phyloP scores from a whole-genome alignment of 2,329 filamentous ascomycete species.

The Cladosporium cucumerinum region DNA sequence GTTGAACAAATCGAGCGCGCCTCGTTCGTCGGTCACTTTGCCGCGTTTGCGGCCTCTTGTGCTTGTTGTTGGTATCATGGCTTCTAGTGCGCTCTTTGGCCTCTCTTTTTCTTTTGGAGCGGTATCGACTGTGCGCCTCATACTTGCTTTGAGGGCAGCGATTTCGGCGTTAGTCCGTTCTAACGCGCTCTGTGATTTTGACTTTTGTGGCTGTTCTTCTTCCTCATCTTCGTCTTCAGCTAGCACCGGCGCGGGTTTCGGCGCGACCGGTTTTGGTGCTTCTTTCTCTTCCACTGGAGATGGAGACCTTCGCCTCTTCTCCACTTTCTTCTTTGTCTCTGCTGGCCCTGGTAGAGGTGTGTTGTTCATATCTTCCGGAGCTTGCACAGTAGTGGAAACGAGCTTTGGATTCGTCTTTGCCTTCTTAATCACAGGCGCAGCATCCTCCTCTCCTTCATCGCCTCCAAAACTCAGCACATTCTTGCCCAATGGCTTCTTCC shows the following conservation, averaged over 20 bases:
- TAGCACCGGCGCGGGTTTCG: neutral
- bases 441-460: slow-evolving; percentile 59
- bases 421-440: slow-evolving; percentile 65
- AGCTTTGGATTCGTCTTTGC: slow-evolving; percentile 75
- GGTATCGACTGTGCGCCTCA: slow-evolving; percentile 59
- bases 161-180: slow-evolving; percentile 77
- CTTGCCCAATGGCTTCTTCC: slow-evolving; percentile 71
- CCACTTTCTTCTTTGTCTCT: slow-evolving; percentile 21
- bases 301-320: slow-evolving; percentile 17
- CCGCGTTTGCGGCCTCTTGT: slow-evolving; percentile 68
- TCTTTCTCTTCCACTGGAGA: slow-evolving; percentile 19
- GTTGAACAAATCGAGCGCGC: slow-evolving; percentile 67
- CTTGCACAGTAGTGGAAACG: slow-evolving; percentile 39
- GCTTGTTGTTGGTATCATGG: slow-evolving; percentile 70
- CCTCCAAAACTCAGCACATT: slow-evolving; percentile 72
- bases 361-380: slow-evolving; percentile 23
- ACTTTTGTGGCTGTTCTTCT: slow-evolving; percentile 17
- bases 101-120: slow-evolving; percentile 48
- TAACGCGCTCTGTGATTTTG: slow-evolving; percentile 37
- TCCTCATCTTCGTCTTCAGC: slow-evolving; percentile 27
- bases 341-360: slow-evolving; percentile 25
- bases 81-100: slow-evolving; percentile 66
- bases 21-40: slow-evolving; percentile 49
- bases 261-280: slow-evolving; percentile 5
- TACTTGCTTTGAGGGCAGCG: slow-evolving; percentile 74